A percentile compares a stretch with the other conserved stretches of the same genome.
Evolutionary conservation across 768 basidiomycete species (phyloP).

Genomic region (Tephrocybe rancida): DNA sequence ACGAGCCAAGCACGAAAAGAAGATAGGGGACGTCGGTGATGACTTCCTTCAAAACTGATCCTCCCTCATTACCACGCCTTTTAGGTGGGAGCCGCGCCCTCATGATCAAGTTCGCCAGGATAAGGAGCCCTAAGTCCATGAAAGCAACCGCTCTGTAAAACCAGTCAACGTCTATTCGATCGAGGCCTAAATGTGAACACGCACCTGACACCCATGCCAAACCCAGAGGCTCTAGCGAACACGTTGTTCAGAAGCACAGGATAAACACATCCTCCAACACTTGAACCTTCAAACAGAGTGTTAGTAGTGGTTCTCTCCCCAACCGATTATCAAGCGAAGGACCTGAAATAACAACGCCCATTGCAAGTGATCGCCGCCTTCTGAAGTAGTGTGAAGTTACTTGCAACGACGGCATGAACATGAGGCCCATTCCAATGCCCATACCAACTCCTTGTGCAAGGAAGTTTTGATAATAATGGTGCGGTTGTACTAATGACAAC

Average conservation of each 20-base stretch:
- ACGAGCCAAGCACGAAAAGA: conserved; percentile 42
- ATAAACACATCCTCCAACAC: conserved; percentile 52
- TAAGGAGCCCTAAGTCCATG: conserved; percentile 44
- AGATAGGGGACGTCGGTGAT: conserved; percentile 44
- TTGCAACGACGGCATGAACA: conserved; percentile 54
- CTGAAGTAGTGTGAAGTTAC: conserved; percentile 59
- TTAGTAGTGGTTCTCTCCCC: neutral
- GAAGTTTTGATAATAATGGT: conserved; percentile 54
- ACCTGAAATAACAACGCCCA: conserved; percentile 59
- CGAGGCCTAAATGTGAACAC: conserved; percentile 24
- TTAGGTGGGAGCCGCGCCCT: conserved; percentile 39
- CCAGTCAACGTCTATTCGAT: conserved; percentile 20
- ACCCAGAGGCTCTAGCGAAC: conserved; percentile 36
- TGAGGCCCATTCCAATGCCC: conserved; percentile 57
- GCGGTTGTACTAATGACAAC: conserved; percentile 48
- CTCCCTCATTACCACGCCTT: conserved; percentile 17
- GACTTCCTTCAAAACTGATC: conserved; percentile 33
- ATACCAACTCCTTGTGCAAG: conserved; percentile 58
- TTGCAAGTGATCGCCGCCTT: conserved; percentile 48
- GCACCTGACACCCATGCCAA: conserved; percentile 45
- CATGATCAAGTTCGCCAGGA: conserved; percentile 46
- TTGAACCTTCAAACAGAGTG: conserved; percentile 32
- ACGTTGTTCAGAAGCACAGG: conserved; percentile 56
- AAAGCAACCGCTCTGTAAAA: conserved; percentile 43
- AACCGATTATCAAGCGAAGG: conserved; percentile 4